Evolutionary conservation across 139 green algal genomes (phyloP).

Genomic region (Ettlia oleoabundans): DNA sequence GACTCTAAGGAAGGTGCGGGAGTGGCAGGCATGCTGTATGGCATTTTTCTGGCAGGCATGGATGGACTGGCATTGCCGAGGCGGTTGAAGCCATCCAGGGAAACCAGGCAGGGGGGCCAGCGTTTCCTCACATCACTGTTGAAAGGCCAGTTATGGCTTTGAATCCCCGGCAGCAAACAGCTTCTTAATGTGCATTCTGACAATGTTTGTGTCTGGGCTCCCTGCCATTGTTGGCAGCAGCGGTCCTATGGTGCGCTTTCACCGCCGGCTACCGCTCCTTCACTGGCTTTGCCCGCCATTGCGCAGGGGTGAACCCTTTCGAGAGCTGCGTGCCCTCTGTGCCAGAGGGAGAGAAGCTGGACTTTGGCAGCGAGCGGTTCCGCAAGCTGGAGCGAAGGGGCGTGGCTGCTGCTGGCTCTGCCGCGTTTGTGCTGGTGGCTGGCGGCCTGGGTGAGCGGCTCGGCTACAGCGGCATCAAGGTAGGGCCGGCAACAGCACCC

Average conservation of each 20-base stretch:
- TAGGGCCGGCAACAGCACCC: no score
- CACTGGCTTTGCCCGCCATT: not conserved
- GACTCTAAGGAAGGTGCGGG: conserved; percentile 82
- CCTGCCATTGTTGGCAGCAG: no score
- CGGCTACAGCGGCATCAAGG: conserved; percentile 92
- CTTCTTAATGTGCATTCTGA: no score
- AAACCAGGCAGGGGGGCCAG: no score
- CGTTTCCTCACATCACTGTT: no score
- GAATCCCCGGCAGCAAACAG: no score
- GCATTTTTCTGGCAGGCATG: not conserved
- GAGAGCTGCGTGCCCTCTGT: conserved; percentile 91
- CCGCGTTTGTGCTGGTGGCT: conserved; percentile 97
- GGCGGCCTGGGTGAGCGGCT: conserved; percentile 96
- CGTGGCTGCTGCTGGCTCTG: conserved; percentile 30
- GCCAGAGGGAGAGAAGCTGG: conserved; percentile 81
- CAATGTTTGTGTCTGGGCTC: no score
- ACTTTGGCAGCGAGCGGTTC: conserved; percentile 78
- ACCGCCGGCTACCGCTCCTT: not conserved
- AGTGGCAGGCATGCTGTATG: no score
- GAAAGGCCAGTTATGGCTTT: no score
- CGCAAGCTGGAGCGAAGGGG: conserved; percentile 67
- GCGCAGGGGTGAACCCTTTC: conserved; percentile 89
- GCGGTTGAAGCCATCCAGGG: no score
- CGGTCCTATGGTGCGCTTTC: not conserved
- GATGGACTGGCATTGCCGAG: no score